Percentiles rank a stretch among this genome's conserved stretches.
Evolutionary conservation across 495 filamentous ascomycete genomes (phyloP).

Genomic region (Rhypophila decipiens): DNA sequence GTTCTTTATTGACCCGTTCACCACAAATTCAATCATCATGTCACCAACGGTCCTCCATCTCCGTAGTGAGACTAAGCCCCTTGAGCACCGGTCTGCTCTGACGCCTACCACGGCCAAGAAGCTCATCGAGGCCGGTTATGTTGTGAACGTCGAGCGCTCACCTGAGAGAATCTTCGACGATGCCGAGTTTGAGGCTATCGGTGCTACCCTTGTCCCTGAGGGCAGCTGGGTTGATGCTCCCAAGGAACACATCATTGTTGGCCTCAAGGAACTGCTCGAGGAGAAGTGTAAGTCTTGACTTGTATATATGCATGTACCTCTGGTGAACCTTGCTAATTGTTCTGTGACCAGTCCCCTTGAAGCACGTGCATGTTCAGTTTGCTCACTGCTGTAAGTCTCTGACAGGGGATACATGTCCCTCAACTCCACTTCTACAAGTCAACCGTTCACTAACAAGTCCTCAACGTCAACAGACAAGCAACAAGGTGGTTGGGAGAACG

Average conservation of each 20-base stretch:
- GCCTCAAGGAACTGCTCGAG: constrained; percentile 90
- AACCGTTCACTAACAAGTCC: not conserved
- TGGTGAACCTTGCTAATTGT: constrained; percentile 1
- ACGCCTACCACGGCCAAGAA: constrained; percentile 63
- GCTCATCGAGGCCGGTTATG: constrained; percentile 77
- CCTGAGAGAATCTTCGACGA: constrained; percentile 81
- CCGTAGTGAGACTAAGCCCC: constrained; percentile 46
- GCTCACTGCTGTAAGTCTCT: constrained; percentile 44
- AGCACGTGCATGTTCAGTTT: constrained; percentile 83
- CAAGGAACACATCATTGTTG: constrained; percentile 74
- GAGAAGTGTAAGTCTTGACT: constrained; percentile 55
- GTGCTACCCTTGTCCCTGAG: constrained; percentile 71
- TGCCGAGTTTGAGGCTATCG: constrained; percentile 53
- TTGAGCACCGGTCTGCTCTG: constrained; percentile 51
- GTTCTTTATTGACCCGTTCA: too few species aligned
- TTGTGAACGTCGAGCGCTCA: constrained; percentile 74
- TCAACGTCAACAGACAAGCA: constrained; percentile 63
- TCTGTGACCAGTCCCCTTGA: constrained; percentile 59
- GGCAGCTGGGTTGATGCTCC: constrained; percentile 75
- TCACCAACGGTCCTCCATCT: constrained; percentile 39
- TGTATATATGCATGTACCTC: too few species aligned
- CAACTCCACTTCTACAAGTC: not conserved
- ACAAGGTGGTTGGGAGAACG: constrained; percentile 78
- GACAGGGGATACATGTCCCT: not conserved
- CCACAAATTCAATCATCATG: constrained; percentile 17